Percentiles rank a stretch among this genome's conserved stretches.
These are phyloP conservation scores for Helicocarpus griseus DNA, from an alignment of 2,329 filamentous ascomycete genomes.

Conservation along the genomic window DNA sequence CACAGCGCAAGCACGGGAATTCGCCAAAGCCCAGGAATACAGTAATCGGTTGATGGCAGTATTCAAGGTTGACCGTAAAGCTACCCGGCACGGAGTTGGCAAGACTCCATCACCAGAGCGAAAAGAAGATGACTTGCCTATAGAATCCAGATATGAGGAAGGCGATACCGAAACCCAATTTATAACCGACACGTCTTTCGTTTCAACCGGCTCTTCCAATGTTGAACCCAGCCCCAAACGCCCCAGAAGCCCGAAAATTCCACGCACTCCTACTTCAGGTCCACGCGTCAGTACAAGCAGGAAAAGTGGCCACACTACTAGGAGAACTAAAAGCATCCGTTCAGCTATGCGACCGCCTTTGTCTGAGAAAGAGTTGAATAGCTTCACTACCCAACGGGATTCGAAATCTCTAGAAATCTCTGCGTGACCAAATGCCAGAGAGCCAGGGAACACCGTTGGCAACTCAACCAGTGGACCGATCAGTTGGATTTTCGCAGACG, in stretches of 20 bases:
- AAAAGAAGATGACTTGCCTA: too few species aligned
- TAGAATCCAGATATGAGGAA: too few species aligned
- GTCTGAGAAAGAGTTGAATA: neutral
- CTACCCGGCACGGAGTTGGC: too few species aligned
- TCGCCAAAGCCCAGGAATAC: conserved; percentile 31
- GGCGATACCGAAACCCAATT: conserved; percentile 3
- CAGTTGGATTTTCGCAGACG: conserved; percentile 12
- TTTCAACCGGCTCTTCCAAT: conserved; percentile 8
- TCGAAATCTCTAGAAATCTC: too few species aligned
- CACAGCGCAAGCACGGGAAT: conserved; percentile 28
- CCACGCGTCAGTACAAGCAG: neutral
- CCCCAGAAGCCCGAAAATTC: conserved; percentile 15
- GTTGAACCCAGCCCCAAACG: conserved; percentile 21
- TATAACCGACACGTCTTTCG: conserved; percentile 15
- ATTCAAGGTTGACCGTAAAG: neutral
- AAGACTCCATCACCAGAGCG: too few species aligned
- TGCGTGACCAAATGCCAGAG: neutral
- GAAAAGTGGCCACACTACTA: neutral
- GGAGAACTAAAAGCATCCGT: neutral
- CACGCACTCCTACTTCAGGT: conserved; percentile 6
- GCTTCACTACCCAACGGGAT: neutral
- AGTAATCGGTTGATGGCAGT: conserved; percentile 29
- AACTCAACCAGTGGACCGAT: conserved; percentile 11
- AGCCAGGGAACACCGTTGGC: conserved; percentile 4
- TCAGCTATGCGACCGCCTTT: neutral